phyloP scores from a whole-genome alignment of 495 filamentous ascomycete genomes.

The Thozetella sp. region DNA sequence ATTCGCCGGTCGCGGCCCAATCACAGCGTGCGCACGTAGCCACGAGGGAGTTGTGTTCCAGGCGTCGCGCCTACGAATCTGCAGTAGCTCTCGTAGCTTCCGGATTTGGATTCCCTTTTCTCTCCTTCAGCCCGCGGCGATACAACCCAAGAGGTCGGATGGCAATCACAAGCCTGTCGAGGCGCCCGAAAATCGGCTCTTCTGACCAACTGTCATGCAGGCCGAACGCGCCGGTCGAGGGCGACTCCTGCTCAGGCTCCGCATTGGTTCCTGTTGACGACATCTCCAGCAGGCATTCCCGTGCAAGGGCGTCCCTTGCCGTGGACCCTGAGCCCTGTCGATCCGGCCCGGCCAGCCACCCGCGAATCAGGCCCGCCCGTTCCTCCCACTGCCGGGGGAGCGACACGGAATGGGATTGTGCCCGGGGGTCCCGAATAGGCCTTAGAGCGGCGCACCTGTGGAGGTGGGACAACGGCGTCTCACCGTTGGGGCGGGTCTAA shows the following conservation, averaged over 20 bases:
- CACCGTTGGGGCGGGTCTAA: no score
- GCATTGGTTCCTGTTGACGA: not conserved
- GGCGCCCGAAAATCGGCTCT: not conserved
- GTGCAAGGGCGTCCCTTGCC: not conserved
- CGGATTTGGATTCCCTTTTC: not conserved
- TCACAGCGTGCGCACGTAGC: not conserved
- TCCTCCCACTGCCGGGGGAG: not conserved
- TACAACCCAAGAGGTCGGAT: not conserved
- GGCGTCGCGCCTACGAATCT: not conserved
- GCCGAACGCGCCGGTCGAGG: not conserved
- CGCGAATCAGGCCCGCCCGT: not conserved
- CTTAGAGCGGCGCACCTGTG: no score
- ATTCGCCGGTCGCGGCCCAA: not conserved
- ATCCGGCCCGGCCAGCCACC: not conserved
- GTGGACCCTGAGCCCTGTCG: not conserved
- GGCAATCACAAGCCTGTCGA: not conserved
- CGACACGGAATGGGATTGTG: not conserved
- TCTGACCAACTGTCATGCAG: no score
- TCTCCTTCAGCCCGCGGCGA: not conserved
- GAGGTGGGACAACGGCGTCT: no score
- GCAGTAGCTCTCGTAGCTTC: not conserved
- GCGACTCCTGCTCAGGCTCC: not conserved
- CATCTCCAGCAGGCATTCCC: not conserved
- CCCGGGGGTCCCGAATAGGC: no score
- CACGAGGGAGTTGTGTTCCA: not conserved